Conservation (phyloP, 345 rosid genomes). For the Geranium brycei region DNA sequence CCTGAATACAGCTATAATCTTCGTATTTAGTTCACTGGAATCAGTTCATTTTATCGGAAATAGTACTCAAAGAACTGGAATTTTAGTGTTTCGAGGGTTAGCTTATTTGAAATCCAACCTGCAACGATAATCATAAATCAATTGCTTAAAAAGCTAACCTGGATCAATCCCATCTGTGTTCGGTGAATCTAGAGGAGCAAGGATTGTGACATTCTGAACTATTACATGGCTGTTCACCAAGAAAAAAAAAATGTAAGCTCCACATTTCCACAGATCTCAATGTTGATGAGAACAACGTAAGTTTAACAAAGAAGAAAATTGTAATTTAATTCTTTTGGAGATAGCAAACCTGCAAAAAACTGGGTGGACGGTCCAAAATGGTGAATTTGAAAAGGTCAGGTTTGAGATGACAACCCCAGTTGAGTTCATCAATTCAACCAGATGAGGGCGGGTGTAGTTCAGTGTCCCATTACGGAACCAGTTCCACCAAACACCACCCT, state of each 20-base stretch:
- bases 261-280: constrained; percentile 22
- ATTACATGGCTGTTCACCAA: constrained; percentile 68
- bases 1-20: no score
- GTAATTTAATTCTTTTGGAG: constrained; percentile 7
- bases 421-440: constrained; percentile 92
- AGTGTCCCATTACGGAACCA: constrained; percentile 56
- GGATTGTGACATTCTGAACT: constrained; percentile 73
- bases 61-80: background rate
- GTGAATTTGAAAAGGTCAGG: constrained; percentile 78
- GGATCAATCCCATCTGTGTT: constrained; percentile 97
- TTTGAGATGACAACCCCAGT: constrained; percentile 70
- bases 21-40: no score
- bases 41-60: background rate
- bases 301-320: no score
- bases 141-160: constrained; percentile 33
- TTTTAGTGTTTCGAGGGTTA: background rate
- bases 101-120: constrained; percentile 3
- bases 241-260: constrained; percentile 21
- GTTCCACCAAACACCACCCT: constrained; percentile 89
- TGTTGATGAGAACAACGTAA: background rate
- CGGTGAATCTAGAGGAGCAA: constrained; percentile 90
- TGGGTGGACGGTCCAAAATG: constrained; percentile 96
- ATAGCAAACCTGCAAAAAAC: constrained; percentile 84
- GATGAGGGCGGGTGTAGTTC: constrained; percentile 85
- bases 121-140: background rate